Conservation (phyloP, 768 basidiomycete species). For the Podaxis pistillaris region DNA sequence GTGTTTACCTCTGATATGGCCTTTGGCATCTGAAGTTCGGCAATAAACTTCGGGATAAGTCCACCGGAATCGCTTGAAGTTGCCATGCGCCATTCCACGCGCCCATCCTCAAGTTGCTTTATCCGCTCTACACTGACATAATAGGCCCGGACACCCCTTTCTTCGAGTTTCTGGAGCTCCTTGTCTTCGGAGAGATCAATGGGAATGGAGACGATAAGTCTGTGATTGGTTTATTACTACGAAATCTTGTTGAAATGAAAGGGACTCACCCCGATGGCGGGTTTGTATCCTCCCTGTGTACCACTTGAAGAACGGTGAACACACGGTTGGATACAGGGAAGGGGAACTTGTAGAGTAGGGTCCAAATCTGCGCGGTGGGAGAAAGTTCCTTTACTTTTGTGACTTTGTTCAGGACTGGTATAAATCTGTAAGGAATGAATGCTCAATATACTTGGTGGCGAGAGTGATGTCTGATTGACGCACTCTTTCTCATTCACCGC, state of each 20-base stretch:
- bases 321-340: constrained; percentile 71
- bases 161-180: constrained; percentile 60
- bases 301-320: constrained; percentile 74
- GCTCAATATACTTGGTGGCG: neutral
- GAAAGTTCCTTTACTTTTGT: constrained; percentile 63
- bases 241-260: neutral
- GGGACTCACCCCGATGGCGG: constrained; percentile 61
- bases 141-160: constrained; percentile 61
- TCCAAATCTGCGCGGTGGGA: constrained; percentile 65
- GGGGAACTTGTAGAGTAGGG: constrained; percentile 68
- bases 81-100: constrained; percentile 79
- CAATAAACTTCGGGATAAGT: constrained; percentile 61
- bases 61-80: constrained; percentile 74
- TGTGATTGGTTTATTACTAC: constrained; percentile 28
- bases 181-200: constrained; percentile 60
- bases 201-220: constrained; percentile 63
- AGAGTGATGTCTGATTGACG: constrained; percentile 18
- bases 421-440: constrained; percentile 45
- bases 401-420: constrained; percentile 63
- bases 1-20: constrained; percentile 58
- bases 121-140: constrained; percentile 72
- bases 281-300: constrained; percentile 44
- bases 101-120: constrained; percentile 58
- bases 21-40: constrained; percentile 58
- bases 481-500: constrained; percentile 69